Evolutionary conservation across 352 stramenopile genomes (phyloP).

Genomic region (Pythium coloratum): DNA sequence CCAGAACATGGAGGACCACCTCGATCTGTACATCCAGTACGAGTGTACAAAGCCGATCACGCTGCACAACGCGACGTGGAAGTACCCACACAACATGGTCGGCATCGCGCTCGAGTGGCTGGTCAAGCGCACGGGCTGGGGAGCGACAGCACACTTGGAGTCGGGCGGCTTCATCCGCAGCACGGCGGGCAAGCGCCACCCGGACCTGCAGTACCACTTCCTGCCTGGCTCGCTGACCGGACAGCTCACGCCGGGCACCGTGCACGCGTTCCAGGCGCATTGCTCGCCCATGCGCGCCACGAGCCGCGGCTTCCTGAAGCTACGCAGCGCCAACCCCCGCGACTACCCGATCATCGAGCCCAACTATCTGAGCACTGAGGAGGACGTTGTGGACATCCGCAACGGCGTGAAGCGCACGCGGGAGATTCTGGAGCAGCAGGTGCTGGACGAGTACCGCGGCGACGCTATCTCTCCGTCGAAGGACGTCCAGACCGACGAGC

Average conservation of each 20-base stretch:
- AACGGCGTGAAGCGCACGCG: slow-evolving; percentile 73
- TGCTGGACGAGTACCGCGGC: slow-evolving; percentile 82
- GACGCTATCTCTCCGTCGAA: slow-evolving; percentile 74
- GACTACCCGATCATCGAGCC: slow-evolving; percentile 84
- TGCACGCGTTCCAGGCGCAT: slow-evolving; percentile 86
- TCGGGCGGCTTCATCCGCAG: slow-evolving; percentile 87
- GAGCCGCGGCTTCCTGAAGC: slow-evolving; percentile 79
- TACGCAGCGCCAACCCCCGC: slow-evolving; percentile 73
- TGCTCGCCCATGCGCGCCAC: slow-evolving; percentile 88
- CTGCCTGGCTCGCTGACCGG: slow-evolving; percentile 80
- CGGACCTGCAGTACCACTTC: slow-evolving; percentile 90
- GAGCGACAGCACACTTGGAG: slow-evolving; percentile 79
- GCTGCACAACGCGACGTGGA: slow-evolving; percentile 89
- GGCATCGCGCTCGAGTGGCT: slow-evolving; percentile 87
- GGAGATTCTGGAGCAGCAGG: slow-evolving; percentile 87
- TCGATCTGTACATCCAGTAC: slow-evolving; percentile 91
- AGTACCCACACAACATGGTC: slow-evolving; percentile 88
- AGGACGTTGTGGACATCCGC: slow-evolving; percentile 83
- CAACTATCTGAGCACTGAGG: slow-evolving; percentile 84
- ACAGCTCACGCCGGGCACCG: slow-evolving; percentile 54
- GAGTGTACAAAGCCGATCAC: slow-evolving; percentile 87
- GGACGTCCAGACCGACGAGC: slow-evolving; percentile 54
- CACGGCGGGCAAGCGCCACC: slow-evolving; percentile 72
- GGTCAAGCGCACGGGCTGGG: slow-evolving; percentile 63
- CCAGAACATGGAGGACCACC: slow-evolving; percentile 89